These are phyloP conservation scores for Haematococcus lacustris DNA, from an alignment of 139 green algal genomes.

Conservation along the genomic window DNA sequence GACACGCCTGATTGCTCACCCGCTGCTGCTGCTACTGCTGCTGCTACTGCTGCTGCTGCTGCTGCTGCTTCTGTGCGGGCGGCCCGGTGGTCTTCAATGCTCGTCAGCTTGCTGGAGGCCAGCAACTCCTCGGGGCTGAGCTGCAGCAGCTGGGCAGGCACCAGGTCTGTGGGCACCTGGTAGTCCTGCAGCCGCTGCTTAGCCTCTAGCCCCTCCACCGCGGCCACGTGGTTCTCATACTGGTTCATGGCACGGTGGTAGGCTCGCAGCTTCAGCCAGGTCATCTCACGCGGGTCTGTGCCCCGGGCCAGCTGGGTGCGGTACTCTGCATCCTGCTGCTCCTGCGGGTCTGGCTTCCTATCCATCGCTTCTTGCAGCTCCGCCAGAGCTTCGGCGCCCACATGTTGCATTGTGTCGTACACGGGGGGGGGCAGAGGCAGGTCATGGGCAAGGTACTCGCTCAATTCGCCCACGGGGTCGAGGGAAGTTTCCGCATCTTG, in stretches of 20 bases:
- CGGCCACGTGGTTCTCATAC: not conserved
- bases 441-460: not conserved
- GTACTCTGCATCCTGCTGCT: conserved; percentile 2
- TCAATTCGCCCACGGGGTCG: not conserved
- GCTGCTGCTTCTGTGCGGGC: too few species aligned
- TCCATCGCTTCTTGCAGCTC: not conserved
- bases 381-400: not conserved
- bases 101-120: too few species aligned
- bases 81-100: too few species aligned
- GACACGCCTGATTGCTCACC: too few species aligned
- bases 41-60: too few species aligned
- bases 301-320: conserved; percentile 8
- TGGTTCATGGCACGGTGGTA: conserved; percentile 13
- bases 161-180: not conserved
- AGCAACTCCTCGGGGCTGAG: not conserved
- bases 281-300: conserved; percentile 6
- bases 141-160: not conserved
- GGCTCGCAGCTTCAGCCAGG: conserved; percentile 21
- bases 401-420: conserved; percentile 2
- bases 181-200: not conserved
- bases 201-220: not conserved
- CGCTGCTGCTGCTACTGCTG: too few species aligned
- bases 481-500: not conserved
- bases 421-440: not conserved
- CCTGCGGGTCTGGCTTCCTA: not conserved